Base-by-base conservation (phyloP, 2,329 filamentous ascomycete genomes). In the Metarhizium robertsii region DNA sequence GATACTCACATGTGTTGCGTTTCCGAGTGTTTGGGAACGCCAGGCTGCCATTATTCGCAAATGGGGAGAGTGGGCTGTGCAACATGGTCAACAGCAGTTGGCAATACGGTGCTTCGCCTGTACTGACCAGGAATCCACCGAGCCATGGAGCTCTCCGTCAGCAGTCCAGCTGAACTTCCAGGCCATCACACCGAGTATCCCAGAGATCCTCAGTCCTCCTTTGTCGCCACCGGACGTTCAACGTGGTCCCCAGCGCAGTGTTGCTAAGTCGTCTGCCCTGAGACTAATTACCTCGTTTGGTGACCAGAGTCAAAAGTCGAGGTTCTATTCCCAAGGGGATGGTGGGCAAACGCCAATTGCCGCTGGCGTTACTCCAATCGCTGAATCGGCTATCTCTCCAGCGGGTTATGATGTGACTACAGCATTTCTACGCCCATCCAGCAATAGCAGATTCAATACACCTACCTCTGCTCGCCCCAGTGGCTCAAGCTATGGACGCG, bases 31-130 rank as follows among this genome's bases (percentile, higher is more conserved):
- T 58, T 99, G 94, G 94, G 88, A 94, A 64, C 83, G 92, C 36
- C 91, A 96, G 69, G 86, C 88, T 13, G 87, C 88, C 63, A 83
- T 99, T 50, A 84, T 96, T 59, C 85, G 90, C 62, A 92, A 94
- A 75, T 99, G 94, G 94, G 94, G 94, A 56, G 92, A 96, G 65
- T 86, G 88, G 75, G 90, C 92, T 42, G 86, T 96, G 13, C 86
- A 88, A 59, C 86, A 94, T 63, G 87, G 88, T 16, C 88, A 96
- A 64, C 88, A 94, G 61, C 89, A 95, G 64, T 77, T 99, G 49
- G 94, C 94, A 18, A 94, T 96, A 51, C 80, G 92, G 64, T 97
- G 87, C 71, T 96, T 96, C 68, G 90, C 92, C 51, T 96, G 92
- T 68, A 94, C 90, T 18, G 90, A 88, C 29, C 79, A 87, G 20